Evolutionary conservation across 2,329 filamentous ascomycete species (phyloP).

Genomic region (Claviceps africana): DNA sequence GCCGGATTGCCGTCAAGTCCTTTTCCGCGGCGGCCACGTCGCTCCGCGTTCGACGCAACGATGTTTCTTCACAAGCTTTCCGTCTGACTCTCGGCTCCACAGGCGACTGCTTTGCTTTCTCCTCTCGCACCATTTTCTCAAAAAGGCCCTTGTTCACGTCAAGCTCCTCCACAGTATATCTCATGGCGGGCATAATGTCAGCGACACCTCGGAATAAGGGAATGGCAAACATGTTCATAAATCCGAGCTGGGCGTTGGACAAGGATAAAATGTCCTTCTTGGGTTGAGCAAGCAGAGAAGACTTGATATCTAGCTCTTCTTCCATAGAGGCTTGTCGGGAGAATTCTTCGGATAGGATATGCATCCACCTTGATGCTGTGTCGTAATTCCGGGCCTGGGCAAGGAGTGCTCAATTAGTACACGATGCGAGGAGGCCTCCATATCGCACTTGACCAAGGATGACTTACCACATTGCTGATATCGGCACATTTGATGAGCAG

Average conservation of each 20-base stretch:
- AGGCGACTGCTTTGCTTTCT: conserved; percentile 33
- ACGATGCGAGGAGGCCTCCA: neutral
- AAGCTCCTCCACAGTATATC: conserved; percentile 72
- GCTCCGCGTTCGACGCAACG: conserved; percentile 32
- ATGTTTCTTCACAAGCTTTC: conserved; percentile 25
- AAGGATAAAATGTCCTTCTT: conserved; percentile 73
- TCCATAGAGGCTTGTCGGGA: conserved; percentile 89
- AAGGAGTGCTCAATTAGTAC: conserved; percentile 1
- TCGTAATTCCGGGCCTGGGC: conserved; percentile 68
- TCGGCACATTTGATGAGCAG: conserved; percentile 95
- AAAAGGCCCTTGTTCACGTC: conserved; percentile 63
- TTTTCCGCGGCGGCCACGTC: conserved; percentile 17
- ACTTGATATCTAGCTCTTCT: conserved; percentile 69
- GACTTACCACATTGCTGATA: conserved; percentile 89
- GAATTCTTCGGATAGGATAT: conserved; percentile 90
- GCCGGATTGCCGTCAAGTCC: conserved; percentile 12
- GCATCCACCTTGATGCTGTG: conserved; percentile 77
- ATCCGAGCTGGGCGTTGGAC: conserved; percentile 78
- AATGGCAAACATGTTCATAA: conserved; percentile 92
- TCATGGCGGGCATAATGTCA: conserved; percentile 72
- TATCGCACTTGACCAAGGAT: neutral
- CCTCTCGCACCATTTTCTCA: conserved; percentile 50
- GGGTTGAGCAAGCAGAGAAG: conserved; percentile 73
- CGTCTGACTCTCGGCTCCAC: conserved; percentile 25
- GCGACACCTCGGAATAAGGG: conserved; percentile 82